Evolutionary conservation across 2,329 filamentous ascomycete species (phyloP).

Genomic region (Thelonectria discophora): DNA sequence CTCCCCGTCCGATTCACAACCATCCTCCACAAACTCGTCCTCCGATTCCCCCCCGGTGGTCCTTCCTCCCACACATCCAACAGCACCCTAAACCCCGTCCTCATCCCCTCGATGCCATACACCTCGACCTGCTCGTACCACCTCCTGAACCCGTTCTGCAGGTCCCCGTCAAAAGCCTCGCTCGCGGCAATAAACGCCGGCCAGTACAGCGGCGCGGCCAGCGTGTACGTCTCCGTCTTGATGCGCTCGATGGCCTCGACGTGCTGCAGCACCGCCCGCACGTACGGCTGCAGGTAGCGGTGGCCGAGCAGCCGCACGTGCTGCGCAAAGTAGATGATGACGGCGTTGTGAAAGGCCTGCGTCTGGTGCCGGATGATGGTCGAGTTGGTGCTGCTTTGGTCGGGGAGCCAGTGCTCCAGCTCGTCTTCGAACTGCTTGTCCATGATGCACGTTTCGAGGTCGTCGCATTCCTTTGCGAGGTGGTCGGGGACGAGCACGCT

Average conservation of each 20-base stretch:
- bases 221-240: conserved; percentile 28
- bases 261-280: conserved; percentile 27
- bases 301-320: conserved; percentile 31
- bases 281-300: conserved; percentile 33
- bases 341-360: conserved; percentile 37
- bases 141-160: conserved; percentile 31
- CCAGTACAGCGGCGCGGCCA: conserved; percentile 39
- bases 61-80: conserved; percentile 35
- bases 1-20: conserved; percentile 9
- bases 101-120: conserved; percentile 38
- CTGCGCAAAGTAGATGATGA: conserved; percentile 42
- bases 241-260: conserved; percentile 37
- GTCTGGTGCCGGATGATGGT: conserved; percentile 28
- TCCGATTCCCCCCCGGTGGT: conserved; percentile 5
- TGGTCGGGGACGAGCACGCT: conserved; percentile 14
- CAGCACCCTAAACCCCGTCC: conserved; percentile 36
- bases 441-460: conserved; percentile 25
- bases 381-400: conserved; percentile 8
- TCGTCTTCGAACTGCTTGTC: conserved; percentile 17
- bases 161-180: conserved; percentile 32
- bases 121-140: conserved; percentile 37
- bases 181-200: conserved; percentile 39
- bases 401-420: conserved; percentile 11
- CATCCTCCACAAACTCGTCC: conserved; percentile 20
- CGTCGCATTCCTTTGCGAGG: conserved; percentile 16